phyloP scores from a whole-genome alignment of 192 early-diverging fungal genomes.

The Backusella luteola region DNA sequence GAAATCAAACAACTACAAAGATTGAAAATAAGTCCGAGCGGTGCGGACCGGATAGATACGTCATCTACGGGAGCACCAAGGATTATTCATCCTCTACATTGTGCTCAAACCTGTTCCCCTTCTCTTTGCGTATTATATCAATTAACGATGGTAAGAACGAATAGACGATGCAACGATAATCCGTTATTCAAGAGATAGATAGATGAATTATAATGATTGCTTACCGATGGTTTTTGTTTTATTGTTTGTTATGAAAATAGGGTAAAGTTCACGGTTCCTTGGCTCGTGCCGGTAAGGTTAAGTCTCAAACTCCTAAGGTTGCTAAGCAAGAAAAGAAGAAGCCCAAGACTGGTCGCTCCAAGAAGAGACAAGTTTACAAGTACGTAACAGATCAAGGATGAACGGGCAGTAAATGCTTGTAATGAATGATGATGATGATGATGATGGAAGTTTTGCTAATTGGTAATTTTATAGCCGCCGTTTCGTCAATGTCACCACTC shows the following conservation, averaged over 20 bases:
- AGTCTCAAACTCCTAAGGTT: conserved; percentile 99
- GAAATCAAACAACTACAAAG: background rate
- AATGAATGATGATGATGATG: background rate
- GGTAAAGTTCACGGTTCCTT: conserved; percentile 99
- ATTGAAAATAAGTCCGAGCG: background rate
- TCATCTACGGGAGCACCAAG: background rate
- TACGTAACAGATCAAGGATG: background rate
- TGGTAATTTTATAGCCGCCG: conserved; percentile 57
- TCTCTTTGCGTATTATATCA: conserved; percentile 7
- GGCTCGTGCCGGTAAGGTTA: conserved; percentile 99
- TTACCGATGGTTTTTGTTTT: background rate
- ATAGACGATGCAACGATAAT: background rate
- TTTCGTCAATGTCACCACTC: conserved; percentile 91
- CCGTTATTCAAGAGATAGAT: background rate
- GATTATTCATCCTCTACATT: background rate
- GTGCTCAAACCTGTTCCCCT: conserved; percentile 8
- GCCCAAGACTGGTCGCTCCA: conserved; percentile 88
- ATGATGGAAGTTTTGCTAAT: background rate
- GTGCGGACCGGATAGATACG: background rate
- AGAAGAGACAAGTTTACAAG: conserved; percentile 91
- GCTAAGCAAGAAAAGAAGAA: conserved; percentile 97
- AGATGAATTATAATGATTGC: background rate
- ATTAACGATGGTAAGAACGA: conserved; percentile 6
- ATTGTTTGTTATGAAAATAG: conserved; percentile 43
- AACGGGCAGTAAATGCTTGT: background rate